Evolutionary conservation across 2,329 filamentous ascomycete genomes (phyloP).

Genomic region (Plectosphaerella cucumerina): DNA sequence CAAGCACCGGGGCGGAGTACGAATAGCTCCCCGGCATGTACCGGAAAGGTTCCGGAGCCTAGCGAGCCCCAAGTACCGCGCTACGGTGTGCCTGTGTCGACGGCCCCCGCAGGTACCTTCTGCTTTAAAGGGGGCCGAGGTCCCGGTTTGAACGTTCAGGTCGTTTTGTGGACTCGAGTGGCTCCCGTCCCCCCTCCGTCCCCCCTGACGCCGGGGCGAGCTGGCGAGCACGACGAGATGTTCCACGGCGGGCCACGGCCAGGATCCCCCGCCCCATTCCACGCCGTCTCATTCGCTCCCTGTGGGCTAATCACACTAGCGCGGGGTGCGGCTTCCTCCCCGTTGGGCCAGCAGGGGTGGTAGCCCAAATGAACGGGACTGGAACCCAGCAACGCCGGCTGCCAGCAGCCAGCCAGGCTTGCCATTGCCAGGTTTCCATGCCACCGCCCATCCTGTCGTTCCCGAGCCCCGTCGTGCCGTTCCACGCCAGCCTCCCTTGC

Average conservation of each 20-base stretch:
- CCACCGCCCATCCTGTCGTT: neutral
- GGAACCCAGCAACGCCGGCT: neutral
- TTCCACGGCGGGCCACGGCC: no score
- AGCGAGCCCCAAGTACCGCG: no score
- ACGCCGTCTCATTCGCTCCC: neutral
- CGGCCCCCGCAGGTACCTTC: neutral
- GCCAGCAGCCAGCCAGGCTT: no score
- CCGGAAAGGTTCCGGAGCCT: no score
- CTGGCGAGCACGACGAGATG: no score
- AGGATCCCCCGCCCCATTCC: neutral
- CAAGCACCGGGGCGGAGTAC: no score
- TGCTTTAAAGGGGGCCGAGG: neutral
- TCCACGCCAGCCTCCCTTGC: neutral
- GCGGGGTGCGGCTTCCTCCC: neutral
- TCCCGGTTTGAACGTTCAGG: neutral
- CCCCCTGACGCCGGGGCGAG: no score
- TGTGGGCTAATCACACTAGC: neutral
- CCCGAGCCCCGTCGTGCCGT: no score
- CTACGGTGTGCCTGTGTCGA: no score
- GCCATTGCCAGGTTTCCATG: neutral
- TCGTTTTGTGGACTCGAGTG: no score
- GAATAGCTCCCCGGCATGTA: no score
- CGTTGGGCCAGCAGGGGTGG: neutral
- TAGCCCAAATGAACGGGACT: neutral
- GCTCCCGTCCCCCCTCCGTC: no score